These are phyloP conservation scores for Aspergillus sp. DNA, from an alignment of 2,329 filamentous ascomycete genomes.

Conservation along the genomic window DNA sequence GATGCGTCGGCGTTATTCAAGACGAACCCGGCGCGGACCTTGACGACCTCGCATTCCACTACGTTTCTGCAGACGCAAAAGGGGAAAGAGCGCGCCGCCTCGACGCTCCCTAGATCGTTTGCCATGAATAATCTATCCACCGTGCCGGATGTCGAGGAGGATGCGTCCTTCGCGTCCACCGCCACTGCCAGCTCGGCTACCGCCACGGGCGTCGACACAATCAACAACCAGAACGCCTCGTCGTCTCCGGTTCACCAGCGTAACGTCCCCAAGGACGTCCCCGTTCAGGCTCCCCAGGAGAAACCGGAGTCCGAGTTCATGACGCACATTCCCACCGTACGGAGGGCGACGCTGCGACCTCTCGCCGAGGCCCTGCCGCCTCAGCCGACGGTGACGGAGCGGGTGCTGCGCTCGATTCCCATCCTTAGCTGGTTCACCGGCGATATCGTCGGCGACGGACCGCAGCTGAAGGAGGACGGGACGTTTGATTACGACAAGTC, in stretches of 20 bases:
- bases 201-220: slow-evolving; percentile 26
- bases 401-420: slow-evolving; percentile 64
- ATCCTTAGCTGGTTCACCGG: slow-evolving; percentile 70
- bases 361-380: slow-evolving; percentile 70
- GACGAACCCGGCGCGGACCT: slow-evolving; percentile 32
- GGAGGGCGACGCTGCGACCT: slow-evolving; percentile 64
- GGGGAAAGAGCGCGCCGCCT: slow-evolving; percentile 27
- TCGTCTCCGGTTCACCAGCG: slow-evolving; percentile 29
- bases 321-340: slow-evolving; percentile 65
- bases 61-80: slow-evolving; percentile 31
- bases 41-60: slow-evolving; percentile 37
- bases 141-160: slow-evolving; percentile 31
- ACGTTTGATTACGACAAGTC: slow-evolving; percentile 68
- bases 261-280: slow-evolving; percentile 21
- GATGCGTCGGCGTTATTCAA: slow-evolving; percentile 28
- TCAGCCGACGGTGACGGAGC: slow-evolving; percentile 64
- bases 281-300: background rate
- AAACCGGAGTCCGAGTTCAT: slow-evolving; percentile 47
- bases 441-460: slow-evolving; percentile 48
- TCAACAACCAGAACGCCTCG: background rate
- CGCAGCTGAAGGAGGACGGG: slow-evolving; percentile 46
- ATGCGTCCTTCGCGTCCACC: slow-evolving; percentile 34
- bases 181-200: slow-evolving; percentile 45
- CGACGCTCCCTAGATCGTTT: slow-evolving; percentile 42
- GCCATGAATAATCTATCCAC: slow-evolving; percentile 37